Evolutionary conservation across 768 basidiomycete species (phyloP), one percentile per base, ranked within the genome.

Genomic region (Scleroderma citrinum): DNA sequence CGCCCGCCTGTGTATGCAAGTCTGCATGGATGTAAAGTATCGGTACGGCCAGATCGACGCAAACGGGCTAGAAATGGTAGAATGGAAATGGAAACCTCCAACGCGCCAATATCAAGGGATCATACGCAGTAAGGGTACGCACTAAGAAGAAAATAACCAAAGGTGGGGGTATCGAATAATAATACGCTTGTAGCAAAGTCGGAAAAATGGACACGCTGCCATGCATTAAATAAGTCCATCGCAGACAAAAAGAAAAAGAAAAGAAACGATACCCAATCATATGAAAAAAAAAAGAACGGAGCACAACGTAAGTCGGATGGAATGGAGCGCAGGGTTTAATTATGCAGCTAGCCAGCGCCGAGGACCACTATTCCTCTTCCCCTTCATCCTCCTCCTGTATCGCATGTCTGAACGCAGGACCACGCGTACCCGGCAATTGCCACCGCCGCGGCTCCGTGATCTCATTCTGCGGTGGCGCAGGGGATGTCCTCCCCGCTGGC

Each of bases 381-480:
- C 75, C 89, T 63, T 91, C 89, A 56, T 92, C 89, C 61, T 90
- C 89, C 62, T 91, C 89, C 63, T 89, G 85, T 48, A 89, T 90
- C 5, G 85, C 67, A 54, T 83, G 79, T 57, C 60, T 70, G 57
- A 87, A 87, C 8, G 87, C 82, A 44, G 79, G 81, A 1, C 86
- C 87, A 21, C 87, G 77, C n/a, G 68, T 73, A 43, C 72, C 64
- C 21, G 89, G 87, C 12, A 92, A 69, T 60, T 87, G 85, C 52
- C 88, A 72, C 56, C 88, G 72, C 49, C 83, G 71, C 7, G 73
- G 58, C 47, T 82, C 81, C 3, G 71, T 53, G 12, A 66, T 64
- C 31, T 87, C 85, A 30, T 45, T 40, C 49, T 58, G 63, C 17
- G 62, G 59, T 3, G 81, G 82, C 20, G 83, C 64, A 20, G 85